Evolutionary conservation across 345 rosid genomes (phyloP).

Genomic region (Linum trigynum): DNA sequence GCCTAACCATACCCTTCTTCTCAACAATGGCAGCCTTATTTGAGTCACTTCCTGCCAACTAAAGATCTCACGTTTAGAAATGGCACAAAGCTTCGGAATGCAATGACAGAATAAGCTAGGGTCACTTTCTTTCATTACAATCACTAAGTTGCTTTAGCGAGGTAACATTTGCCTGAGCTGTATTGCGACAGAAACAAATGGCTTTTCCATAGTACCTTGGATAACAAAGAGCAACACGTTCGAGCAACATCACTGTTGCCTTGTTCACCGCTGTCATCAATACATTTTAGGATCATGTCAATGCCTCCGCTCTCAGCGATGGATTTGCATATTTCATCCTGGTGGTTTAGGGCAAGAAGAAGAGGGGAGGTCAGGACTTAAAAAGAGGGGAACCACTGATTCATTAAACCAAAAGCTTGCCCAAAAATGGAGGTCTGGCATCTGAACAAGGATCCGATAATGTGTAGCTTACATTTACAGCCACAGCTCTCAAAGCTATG

Average conservation of each 20-base stretch:
- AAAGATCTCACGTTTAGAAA: constrained; percentile 15
- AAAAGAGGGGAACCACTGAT: neutral
- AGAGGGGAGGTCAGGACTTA: neutral
- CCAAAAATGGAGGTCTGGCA: neutral
- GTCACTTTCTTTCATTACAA: no score
- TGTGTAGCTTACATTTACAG: constrained; percentile 67
- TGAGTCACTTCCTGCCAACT: constrained; percentile 95
- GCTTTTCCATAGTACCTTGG: constrained; percentile 40
- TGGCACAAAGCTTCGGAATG: constrained; percentile 2
- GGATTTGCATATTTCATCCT: constrained; percentile 81
- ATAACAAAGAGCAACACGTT: constrained; percentile 68
- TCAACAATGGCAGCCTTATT: constrained; percentile 73
- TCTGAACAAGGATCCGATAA: neutral
- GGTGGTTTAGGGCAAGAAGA: constrained; percentile 9
- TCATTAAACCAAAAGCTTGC: neutral
- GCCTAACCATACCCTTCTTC: constrained; percentile 59
- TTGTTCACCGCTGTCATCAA: constrained; percentile 72
- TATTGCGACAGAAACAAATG: neutral
- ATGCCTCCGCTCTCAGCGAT: constrained; percentile 88
- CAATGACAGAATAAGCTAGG: neutral
- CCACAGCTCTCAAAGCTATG: constrained; percentile 68
- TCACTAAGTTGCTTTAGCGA: no score
- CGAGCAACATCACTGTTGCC: constrained; percentile 61
- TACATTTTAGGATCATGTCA: constrained; percentile 56
- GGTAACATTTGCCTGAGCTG: no score